Evolutionary conservation across 331 rosid species (phyloP).

Genomic region (Acacia concinna): DNA sequence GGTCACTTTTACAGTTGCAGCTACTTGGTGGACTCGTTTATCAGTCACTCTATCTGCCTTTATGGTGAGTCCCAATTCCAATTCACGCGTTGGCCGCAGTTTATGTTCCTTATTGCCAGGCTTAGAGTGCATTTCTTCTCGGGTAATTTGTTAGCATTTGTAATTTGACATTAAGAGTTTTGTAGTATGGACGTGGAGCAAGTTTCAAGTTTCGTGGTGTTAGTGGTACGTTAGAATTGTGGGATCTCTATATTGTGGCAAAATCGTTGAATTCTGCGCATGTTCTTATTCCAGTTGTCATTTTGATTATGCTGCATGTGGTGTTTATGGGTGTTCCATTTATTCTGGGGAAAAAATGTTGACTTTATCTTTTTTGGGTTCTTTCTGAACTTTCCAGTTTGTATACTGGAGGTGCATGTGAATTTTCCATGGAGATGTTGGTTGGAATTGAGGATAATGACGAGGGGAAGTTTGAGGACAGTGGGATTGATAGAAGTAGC

Average conservation of each 20-base stretch:
- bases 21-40: constrained; percentile 47
- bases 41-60: constrained; percentile 30
- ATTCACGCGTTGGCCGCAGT: background rate
- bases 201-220: constrained; percentile 17
- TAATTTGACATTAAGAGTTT: constrained; percentile 12
- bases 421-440: constrained; percentile 89
- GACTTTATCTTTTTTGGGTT: constrained; percentile 26
- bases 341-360: background rate
- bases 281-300: background rate
- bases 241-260: constrained; percentile 8
- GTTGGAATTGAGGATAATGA: constrained; percentile 76
- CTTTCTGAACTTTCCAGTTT: constrained; percentile 51
- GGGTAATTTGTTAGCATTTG: constrained; percentile 1
- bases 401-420: constrained; percentile 89
- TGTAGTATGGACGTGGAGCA: constrained; percentile 6
- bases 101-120: background rate
- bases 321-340: constrained; percentile 7
- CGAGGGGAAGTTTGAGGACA: constrained; percentile 63
- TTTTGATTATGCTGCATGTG: constrained; percentile 28
- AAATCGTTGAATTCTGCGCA: background rate
- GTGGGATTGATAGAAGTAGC: constrained; percentile 55
- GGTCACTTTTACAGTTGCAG: constrained; percentile 40
- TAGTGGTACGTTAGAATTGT: constrained; percentile 27
- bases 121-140: constrained; percentile 27
- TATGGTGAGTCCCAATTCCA: constrained; percentile 57